Evolutionary conservation across 345 rosid species (phyloP), one percentile per base, ranked within the genome.

Genomic region (Gossypium turneri): DNA sequence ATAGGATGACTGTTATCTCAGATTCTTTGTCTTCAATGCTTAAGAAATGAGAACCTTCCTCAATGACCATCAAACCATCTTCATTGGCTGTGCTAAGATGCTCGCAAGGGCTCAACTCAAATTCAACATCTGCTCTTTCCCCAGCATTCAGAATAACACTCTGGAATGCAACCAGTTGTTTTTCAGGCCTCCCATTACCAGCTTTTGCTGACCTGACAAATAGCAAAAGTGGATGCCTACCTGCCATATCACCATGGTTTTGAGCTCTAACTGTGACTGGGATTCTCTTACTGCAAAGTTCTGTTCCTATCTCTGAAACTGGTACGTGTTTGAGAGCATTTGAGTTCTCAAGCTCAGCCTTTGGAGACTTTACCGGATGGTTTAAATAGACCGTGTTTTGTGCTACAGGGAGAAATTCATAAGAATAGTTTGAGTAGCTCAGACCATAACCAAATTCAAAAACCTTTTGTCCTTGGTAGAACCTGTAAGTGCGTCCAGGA

Each of bases 401-500:
- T 57, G 79, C 43, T 12, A 66, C 80, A 19, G 79, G 58, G 2
- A 52, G 57, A 56, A 83, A 76, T 73, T 86, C 66, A 65, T 89
- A 87, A 22, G 90, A 80, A 62, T 85, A 84, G 2, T 80, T 79
- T 9, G 89, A 73, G 83, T 88, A 88, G 84, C 91, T 87, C 56
- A 88, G 89, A 75, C 94, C 89, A 56, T 79, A 65, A 15, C 91
- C 89, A 4, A 86, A 88, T 74, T 81, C 80, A 47, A 71, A 90
- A 48, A 88, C 84, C 11, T 81, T 78, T 63, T 76, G 67, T 67
- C 91, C 94, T 75, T 70, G 20, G 72, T 86, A 88, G 84, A 90
- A 90, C 50, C 88, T 84, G 85, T 84, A 86, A 13, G 92, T 88
- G 3, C 87, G 85, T 43, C 94, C 92, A 10, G 90, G 90, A 66